phyloP scores from a whole-genome alignment of 2,329 filamentous ascomycete species.

The Xenosphaeropsis pyriputrescens region DNA sequence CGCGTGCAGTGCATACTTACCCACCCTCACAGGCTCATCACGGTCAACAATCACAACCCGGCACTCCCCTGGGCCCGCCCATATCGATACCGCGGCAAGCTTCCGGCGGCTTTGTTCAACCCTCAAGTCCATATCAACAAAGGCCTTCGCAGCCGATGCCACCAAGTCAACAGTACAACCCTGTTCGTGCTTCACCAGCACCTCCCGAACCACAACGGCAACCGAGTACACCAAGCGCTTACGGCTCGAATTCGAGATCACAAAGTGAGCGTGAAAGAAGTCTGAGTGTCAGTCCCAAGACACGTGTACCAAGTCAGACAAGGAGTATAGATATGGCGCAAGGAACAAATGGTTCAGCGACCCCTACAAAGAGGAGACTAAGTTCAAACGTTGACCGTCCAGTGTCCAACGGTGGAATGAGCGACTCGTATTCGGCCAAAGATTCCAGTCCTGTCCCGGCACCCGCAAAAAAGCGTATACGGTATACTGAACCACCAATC shows the following conservation, averaged over 20 bases:
- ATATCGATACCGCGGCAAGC: slow-evolving; percentile 28
- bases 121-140: slow-evolving; percentile 46
- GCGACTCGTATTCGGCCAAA: slow-evolving; percentile 6
- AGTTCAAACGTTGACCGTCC: too few relatives aligned
- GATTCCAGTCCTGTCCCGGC: not conserved
- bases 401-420: slow-evolving; percentile 6
- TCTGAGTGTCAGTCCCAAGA: slow-evolving; percentile 68
- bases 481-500: slow-evolving; percentile 36
- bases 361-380: slow-evolving; percentile 11
- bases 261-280: slow-evolving; percentile 53
- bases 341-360: slow-evolving; percentile 5
- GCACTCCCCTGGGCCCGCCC: slow-evolving; percentile 34
- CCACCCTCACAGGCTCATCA: slow-evolving; percentile 14
- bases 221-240: slow-evolving; percentile 25
- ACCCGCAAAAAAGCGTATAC: slow-evolving; percentile 30
- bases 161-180: slow-evolving; percentile 6
- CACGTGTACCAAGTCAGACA: slow-evolving; percentile 23
- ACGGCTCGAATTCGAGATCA: slow-evolving; percentile 31
- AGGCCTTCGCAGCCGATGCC: slow-evolving; percentile 19
- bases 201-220: slow-evolving; percentile 25
- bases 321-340: slow-evolving; percentile 4
- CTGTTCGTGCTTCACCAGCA: slow-evolving; percentile 18
- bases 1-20: slow-evolving; percentile 18
- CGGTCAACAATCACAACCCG: slow-evolving; percentile 15
- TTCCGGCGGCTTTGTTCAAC: slow-evolving; percentile 30